phyloP scores from a whole-genome alignment of 805 yeast genomes.

The Torulaspora franciscae region DNA sequence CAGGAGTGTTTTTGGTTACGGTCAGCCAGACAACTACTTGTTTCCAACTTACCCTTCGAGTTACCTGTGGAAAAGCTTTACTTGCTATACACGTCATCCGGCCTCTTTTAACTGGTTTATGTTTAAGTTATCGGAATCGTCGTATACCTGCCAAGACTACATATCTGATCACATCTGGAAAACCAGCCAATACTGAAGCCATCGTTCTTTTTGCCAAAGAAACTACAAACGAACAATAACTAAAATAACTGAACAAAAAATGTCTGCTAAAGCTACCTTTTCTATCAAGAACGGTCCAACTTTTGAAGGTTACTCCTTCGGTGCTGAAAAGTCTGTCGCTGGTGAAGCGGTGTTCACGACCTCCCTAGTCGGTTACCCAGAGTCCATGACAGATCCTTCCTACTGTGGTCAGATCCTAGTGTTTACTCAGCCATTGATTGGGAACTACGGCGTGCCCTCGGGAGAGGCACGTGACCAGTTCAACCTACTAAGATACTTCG shows the following conservation, averaged over 20 bases:
- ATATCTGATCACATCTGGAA: constrained; percentile 52
- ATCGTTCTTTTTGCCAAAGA: constrained; percentile 6
- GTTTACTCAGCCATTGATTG: constrained; percentile 94
- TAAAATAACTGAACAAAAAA: constrained; percentile 10
- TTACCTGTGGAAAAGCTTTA: background rate
- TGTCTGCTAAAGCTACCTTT: constrained; percentile 73
- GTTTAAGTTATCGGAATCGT: constrained; percentile 33
- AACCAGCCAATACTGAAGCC: constrained; percentile 39
- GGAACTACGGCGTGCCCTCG: constrained; percentile 97
- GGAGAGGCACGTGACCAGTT: constrained; percentile 73
- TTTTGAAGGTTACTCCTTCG: constrained; percentile 90
- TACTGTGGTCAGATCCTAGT: constrained; percentile 95
- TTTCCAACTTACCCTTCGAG: background rate
- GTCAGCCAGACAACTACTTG: background rate
- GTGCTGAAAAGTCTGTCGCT: constrained; percentile 85
- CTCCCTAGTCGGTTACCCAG: constrained; percentile 96
- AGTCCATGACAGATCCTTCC: constrained; percentile 98
- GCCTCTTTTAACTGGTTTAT: constrained; percentile 20
- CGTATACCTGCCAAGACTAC: constrained; percentile 45
- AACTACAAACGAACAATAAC: too few species aligned
- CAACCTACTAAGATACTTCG: constrained; percentile 84
- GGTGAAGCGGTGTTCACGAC: constrained; percentile 99
- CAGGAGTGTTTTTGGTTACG: background rate
- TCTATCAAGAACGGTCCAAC: constrained; percentile 91
- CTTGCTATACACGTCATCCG: background rate